These are phyloP conservation scores for Xylariaceae sp. DNA, from an alignment of 2,329 filamentous ascomycete species.

Conservation along the genomic window DNA sequence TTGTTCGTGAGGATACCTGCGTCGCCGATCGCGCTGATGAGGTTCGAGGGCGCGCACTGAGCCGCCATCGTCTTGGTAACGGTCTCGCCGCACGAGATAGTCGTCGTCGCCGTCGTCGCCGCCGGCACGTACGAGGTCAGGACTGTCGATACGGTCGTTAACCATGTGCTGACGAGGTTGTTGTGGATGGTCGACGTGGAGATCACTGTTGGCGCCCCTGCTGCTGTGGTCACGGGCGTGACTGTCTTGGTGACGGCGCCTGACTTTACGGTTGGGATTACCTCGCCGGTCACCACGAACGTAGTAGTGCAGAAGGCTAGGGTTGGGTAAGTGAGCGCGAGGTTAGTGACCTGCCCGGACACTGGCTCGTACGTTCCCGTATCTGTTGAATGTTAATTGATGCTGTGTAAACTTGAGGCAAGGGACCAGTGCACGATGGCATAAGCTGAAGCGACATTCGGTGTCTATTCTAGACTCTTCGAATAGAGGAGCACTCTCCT, in stretches of 20 bases:
- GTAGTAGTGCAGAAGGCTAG: conserved; percentile 4
- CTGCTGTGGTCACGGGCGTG: conserved; percentile 6
- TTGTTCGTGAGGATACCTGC: conserved; percentile 17
- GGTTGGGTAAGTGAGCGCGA: conserved; percentile 1
- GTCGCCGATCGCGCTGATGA: conserved; percentile 20
- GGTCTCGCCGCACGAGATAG: conserved; percentile 4
- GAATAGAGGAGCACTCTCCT: too few species aligned
- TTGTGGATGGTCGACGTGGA: conserved; percentile 1
- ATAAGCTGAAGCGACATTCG: not conserved
- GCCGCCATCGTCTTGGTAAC: conserved; percentile 9
- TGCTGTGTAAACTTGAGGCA: not conserved
- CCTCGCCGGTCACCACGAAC: not conserved
- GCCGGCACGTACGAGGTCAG: conserved; percentile 5
- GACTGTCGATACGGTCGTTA: conserved; percentile 2
- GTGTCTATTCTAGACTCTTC: too few species aligned
- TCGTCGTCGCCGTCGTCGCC: conserved; percentile 1
- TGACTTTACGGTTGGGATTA: conserved; percentile 8
- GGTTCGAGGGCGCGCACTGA: conserved; percentile 16
- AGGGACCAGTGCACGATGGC: not conserved
- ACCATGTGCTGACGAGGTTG: not conserved
- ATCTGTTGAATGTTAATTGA: conserved; percentile 1
- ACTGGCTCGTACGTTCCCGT: conserved; percentile 11
- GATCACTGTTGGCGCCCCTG: not conserved
- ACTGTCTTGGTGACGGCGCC: conserved; percentile 5
- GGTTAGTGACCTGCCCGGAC: conserved; percentile 6